phyloP scores from a whole-genome alignment of 495 filamentous ascomycete species.

The Penicillium longicatenatum region DNA sequence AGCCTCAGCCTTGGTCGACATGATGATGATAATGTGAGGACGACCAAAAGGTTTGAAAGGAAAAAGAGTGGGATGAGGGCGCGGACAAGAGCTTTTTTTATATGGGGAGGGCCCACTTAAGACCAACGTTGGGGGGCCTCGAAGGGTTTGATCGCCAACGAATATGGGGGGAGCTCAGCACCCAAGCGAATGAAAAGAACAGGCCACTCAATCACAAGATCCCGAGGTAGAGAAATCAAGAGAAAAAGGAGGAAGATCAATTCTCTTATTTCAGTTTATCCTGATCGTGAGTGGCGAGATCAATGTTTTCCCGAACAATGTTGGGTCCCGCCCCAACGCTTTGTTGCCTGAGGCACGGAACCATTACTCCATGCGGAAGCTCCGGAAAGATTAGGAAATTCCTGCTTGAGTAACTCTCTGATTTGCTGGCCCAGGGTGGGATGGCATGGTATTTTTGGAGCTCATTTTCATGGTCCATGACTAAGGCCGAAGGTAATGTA shows the following conservation, averaged over 20 bases:
- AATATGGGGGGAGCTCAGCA: constrained; percentile 28
- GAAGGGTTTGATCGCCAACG: constrained; percentile 27
- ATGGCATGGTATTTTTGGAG: neutral
- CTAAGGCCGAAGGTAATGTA: neutral
- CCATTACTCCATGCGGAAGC: neutral
- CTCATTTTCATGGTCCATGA: neutral
- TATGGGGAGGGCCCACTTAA: constrained; percentile 29
- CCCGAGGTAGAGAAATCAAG: constrained; percentile 26
- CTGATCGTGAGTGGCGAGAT: constrained; percentile 22
- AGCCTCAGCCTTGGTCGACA: constrained; percentile 43
- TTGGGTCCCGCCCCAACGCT: constrained; percentile 39
- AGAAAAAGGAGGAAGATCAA: constrained; percentile 12
- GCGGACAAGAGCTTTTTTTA: constrained; percentile 24
- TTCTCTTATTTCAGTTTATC: constrained; percentile 1
- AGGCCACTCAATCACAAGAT: constrained; percentile 35
- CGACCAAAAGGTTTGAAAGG: constrained; percentile 10
- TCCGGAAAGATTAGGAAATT: constrained; percentile 5
- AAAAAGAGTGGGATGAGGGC: constrained; percentile 10
- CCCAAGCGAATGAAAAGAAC: constrained; percentile 10
- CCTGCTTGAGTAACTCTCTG: neutral
- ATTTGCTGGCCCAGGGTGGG: neutral
- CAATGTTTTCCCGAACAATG: constrained; percentile 24
- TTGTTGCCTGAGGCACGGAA: constrained; percentile 23
- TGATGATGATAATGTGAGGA: constrained; percentile 25
- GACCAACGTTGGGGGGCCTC: constrained; percentile 32